Evolutionary conservation across 495 filamentous ascomycete genomes (phyloP).

Genomic region (Penicillium coffeae): DNA sequence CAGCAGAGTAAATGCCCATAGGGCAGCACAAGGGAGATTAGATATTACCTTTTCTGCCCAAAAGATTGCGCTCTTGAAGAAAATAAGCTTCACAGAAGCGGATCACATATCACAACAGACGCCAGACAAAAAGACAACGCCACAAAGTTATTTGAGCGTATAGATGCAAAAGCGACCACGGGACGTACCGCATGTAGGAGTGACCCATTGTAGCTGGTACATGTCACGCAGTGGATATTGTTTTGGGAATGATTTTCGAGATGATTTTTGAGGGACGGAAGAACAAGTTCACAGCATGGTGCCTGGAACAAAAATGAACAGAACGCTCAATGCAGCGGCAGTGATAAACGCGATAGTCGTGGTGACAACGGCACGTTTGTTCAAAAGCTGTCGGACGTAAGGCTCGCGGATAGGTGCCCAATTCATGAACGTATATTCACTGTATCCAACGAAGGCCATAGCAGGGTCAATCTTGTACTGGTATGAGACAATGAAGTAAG

Average conservation of each 20-base stretch:
- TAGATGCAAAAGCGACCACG: background rate
- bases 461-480: constrained; percentile 93
- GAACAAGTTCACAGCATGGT: constrained; percentile 60
- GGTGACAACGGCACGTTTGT: constrained; percentile 74
- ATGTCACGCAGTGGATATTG: background rate
- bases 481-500: constrained; percentile 83
- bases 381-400: constrained; percentile 78
- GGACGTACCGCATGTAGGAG: too few relatives aligned
- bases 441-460: constrained; percentile 81
- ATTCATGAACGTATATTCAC: constrained; percentile 92
- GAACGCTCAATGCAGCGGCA: constrained; percentile 67
- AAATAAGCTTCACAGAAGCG: constrained; percentile 19
- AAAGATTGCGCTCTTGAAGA: constrained; percentile 3
- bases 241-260: background rate
- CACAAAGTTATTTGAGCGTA: background rate
- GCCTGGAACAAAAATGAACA: constrained; percentile 93
- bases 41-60: background rate
- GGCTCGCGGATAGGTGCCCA: constrained; percentile 84
- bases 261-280: background rate
- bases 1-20: background rate
- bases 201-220: background rate
- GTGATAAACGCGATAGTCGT: constrained; percentile 67
- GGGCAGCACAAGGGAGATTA: constrained; percentile 1
- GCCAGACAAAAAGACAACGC: constrained; percentile 1
- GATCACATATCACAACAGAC: constrained; percentile 2